Base-by-base conservation (phyloP, 202 grass and related monocot genomes). In the Elaeis oleifera region DNA sequence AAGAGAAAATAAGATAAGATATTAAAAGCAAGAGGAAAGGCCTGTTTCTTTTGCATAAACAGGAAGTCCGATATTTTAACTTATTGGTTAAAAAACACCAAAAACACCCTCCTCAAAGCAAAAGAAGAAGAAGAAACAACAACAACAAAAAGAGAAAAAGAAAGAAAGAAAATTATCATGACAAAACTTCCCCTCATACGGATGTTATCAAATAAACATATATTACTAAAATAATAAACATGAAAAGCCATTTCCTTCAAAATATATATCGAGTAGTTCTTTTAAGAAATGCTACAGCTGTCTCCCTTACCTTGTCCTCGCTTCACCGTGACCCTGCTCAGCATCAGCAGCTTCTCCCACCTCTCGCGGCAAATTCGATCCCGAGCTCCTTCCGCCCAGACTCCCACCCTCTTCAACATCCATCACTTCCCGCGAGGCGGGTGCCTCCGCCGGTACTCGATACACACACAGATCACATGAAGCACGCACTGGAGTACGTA, bases 391-490 rank as follows among this genome's bases (percentile, higher is more conserved):
- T 6, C 25, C 57, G 24, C 24, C 7, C 11, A 15, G 4, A 13
- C 36, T 44, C 36, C 9, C 36, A 25, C 57, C 57, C 25, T 32
- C 57, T 28, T 59, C 25, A 25, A 59, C 22, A 28, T 59, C 57
- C 57, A 31, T 17, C 16, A 17, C 25, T 27, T 16, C 25, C 16
- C 57, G 1, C 17, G 23, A 4, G 16, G 16, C 16, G 4, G 25
- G 57, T 59, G 57, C 57, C 57, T 59, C 57, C 57, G 13, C 57
- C 24, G 57, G 57, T 59, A 59, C 57, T 59, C 25, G 57, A 31
- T 31, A 5, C 57, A 59, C 24, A 59, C 57, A 28, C 57, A 59
- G 57, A 59, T 24, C 25, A 59, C 17, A 59, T 59, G 57, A 16
- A 59, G 25, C 4, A 31, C 15, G 57, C 57, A 59, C 57, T 59